Evolutionary conservation across 768 basidiomycete species (phyloP).

Genomic region (Phylloporus sp.): DNA sequence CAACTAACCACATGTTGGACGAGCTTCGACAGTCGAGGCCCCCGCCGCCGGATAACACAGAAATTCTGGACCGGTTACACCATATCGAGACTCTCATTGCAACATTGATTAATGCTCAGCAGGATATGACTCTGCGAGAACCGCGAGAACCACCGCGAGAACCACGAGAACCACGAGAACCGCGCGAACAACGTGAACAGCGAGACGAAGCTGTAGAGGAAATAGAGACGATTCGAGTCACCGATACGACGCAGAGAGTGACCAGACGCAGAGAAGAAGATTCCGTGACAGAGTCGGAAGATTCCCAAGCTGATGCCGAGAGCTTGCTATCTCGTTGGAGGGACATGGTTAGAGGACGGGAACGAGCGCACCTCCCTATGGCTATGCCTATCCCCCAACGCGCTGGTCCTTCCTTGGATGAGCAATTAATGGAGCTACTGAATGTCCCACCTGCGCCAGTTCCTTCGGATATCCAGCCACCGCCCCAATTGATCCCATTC

Average conservation of each 20-base stretch:
- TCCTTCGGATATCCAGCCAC: slow-evolving; percentile 38
- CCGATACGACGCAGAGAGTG: slow-evolving; percentile 18
- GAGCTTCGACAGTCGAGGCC: slow-evolving; percentile 50
- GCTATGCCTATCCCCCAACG: slow-evolving; percentile 40
- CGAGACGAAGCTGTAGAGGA: slow-evolving; percentile 1
- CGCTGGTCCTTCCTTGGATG: slow-evolving; percentile 50
- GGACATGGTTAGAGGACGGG: slow-evolving; percentile 21
- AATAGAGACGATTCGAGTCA: slow-evolving; percentile 14
- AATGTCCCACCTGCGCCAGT: slow-evolving; percentile 40
- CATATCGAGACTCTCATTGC: slow-evolving; percentile 24
- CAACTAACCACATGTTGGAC: slow-evolving; percentile 57
- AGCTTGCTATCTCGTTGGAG: slow-evolving; percentile 27
- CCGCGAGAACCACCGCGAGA: not conserved
- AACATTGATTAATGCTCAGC: slow-evolving; percentile 6
- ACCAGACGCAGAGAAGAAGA: slow-evolving; percentile 8
- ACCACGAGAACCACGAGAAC: not conserved
- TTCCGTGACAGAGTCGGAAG: slow-evolving; percentile 30
- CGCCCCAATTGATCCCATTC: slow-evolving; percentile 53
- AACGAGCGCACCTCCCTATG: slow-evolving; percentile 31
- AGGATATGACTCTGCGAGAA: slow-evolving; percentile 1
- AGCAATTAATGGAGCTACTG: slow-evolving; percentile 57
- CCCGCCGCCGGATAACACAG: slow-evolving; percentile 37
- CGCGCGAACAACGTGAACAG: not conserved
- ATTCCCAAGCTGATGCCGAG: slow-evolving; percentile 23
- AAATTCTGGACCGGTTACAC: slow-evolving; percentile 29